phyloP scores from a whole-genome alignment of 495 filamentous ascomycete genomes.

The Trichoderma erinaceum region DNA sequence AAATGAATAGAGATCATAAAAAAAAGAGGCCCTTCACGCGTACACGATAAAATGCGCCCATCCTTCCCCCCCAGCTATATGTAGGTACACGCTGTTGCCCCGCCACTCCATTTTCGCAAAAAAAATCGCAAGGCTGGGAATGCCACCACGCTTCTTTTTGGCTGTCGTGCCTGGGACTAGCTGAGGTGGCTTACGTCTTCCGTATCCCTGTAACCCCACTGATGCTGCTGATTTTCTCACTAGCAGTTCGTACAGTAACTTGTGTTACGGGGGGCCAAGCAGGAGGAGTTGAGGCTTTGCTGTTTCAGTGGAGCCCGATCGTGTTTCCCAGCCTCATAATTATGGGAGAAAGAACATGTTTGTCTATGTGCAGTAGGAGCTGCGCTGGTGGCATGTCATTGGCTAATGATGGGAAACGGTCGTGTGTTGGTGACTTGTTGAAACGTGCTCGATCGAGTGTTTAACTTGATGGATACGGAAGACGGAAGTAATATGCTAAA shows the following conservation, averaged over 20 bases:
- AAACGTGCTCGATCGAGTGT: neutral
- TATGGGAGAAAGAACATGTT: neutral
- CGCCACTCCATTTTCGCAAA: conserved; percentile 33
- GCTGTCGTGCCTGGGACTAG: neutral
- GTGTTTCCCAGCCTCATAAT: conserved; percentile 3
- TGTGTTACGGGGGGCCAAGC: neutral
- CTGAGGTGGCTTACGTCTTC: conserved; percentile 11
- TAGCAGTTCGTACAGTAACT: too few relatives aligned
- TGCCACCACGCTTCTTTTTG: neutral
- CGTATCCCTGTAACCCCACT: neutral
- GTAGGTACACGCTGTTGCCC: conserved; percentile 34
- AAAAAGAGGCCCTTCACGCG: neutral
- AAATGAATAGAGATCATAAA: neutral
- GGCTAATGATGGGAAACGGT: neutral
- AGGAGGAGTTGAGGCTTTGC: neutral
- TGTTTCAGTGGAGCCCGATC: neutral
- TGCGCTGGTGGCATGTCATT: neutral
- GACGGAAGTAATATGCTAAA: neutral
- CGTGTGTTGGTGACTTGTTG: neutral
- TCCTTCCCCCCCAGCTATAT: neutral
- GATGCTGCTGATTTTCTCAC: neutral
- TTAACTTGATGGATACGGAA: neutral
- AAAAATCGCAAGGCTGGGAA: conserved; percentile 41
- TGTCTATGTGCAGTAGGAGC: neutral
- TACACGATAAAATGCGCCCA: neutral